Conservation (phyloP, 495 filamentous ascomycete genomes). For the Mycothermus thermophilus region DNA sequence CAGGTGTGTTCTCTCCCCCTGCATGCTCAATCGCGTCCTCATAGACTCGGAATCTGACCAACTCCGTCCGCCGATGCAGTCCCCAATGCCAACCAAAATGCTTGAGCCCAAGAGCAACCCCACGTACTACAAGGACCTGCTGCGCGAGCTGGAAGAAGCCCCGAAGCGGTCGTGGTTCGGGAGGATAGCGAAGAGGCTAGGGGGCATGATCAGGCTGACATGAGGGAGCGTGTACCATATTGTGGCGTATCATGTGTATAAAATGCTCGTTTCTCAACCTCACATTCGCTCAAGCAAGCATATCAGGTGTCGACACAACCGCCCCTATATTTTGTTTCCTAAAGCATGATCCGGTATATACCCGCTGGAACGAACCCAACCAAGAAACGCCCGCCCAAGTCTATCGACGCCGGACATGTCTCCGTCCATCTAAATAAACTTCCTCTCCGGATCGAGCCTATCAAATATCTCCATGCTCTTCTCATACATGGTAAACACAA, state of each 20-base stretch:
- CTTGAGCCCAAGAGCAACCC: constrained; percentile 62
- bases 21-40: too few species aligned
- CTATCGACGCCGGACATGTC: too few species aligned
- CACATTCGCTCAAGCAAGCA: not conserved
- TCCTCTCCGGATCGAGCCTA: constrained; percentile 64
- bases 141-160: constrained; percentile 59
- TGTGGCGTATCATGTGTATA: not conserved
- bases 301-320: not conserved
- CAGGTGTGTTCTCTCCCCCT: constrained; percentile 27
- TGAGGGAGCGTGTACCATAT: too few species aligned
- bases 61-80: too few species aligned
- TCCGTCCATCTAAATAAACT: too few species aligned
- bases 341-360: too few species aligned
- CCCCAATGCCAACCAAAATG: too few species aligned
- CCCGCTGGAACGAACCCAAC: too few species aligned
- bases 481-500: constrained; percentile 99
- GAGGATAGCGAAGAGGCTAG: constrained; percentile 42
- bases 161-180: constrained; percentile 46
- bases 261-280: not conserved
- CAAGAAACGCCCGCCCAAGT: too few species aligned
- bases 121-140: constrained; percentile 57
- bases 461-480: constrained; percentile 89
- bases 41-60: too few species aligned
- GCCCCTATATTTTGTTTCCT: too few species aligned
- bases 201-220: constrained; percentile 50